Conservation (phyloP, 202 grass and related monocot genomes). For the Setaria italica region DNA sequence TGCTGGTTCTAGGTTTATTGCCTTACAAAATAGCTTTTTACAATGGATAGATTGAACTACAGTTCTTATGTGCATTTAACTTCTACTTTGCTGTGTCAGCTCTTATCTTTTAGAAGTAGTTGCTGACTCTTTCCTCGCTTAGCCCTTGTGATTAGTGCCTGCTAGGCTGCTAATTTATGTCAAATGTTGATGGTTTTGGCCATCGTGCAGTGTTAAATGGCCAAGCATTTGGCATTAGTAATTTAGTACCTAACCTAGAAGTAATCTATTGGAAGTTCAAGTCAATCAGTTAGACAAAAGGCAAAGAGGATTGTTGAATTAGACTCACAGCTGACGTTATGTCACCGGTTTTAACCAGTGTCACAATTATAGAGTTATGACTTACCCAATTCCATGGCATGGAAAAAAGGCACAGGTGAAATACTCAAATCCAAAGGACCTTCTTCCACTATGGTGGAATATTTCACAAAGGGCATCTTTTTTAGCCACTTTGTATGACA, state of each 20-base stretch:
- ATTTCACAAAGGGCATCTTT: constrained; percentile 5
- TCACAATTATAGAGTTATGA: background rate
- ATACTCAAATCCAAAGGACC: background rate
- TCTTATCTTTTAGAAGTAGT: constrained; percentile 13
- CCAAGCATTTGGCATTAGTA: background rate
- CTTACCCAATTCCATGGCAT: background rate
- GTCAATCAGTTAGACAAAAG: background rate
- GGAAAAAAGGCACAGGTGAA: background rate
- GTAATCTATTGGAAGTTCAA: background rate
- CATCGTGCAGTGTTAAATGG: constrained; percentile 17
- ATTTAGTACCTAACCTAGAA: background rate
- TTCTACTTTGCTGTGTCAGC: background rate
- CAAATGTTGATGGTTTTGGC: background rate
- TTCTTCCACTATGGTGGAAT: constrained; percentile 18
- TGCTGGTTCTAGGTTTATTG: background rate
- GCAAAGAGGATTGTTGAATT: constrained; percentile 1
- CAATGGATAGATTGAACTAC: background rate
- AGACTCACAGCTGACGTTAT: background rate
- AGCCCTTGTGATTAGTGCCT: background rate
- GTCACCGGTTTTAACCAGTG: background rate
- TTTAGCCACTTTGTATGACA: background rate
- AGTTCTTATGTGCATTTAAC: constrained; percentile 19
- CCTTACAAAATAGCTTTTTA: constrained; percentile 3
- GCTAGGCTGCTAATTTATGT: background rate
- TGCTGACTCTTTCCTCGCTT: background rate